phyloP scores from a whole-genome alignment of 441 rosid genomes.

The Hura crepitans region DNA sequence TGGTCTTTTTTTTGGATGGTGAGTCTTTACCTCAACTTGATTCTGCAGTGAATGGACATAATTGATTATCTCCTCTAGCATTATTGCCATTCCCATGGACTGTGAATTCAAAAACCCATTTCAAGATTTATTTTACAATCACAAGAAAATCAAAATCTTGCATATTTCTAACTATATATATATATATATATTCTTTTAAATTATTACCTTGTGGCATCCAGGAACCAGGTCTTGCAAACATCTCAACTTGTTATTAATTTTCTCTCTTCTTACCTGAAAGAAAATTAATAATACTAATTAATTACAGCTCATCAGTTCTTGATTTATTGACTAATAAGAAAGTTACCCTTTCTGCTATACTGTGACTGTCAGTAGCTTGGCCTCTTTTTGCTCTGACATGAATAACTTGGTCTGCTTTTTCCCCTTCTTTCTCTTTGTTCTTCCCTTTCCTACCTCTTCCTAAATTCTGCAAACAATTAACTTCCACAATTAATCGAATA shows the following conservation, averaged over 20 bases:
- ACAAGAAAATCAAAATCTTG: background rate
- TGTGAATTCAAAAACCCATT: slow-evolving; percentile 27
- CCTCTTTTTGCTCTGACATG: slow-evolving; percentile 60
- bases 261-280: slow-evolving; percentile 53
- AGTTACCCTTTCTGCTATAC: slow-evolving; percentile 53
- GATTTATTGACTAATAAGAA: background rate
- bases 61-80: slow-evolving; percentile 61
- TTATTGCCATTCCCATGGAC: slow-evolving; percentile 70
- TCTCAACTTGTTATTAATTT: slow-evolving; percentile 48
- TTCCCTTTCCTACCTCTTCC: slow-evolving; percentile 33
- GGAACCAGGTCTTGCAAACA: slow-evolving; percentile 55
- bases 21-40: slow-evolving; percentile 52
- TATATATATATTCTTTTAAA: background rate
- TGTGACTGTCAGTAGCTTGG: slow-evolving; percentile 58
- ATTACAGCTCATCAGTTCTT: background rate
- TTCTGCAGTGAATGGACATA: slow-evolving; percentile 61
- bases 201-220: slow-evolving; percentile 49
- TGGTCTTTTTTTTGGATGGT: background rate
- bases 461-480: slow-evolving; percentile 19
- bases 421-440: slow-evolving; percentile 24
- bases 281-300: background rate
- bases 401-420: slow-evolving; percentile 34
- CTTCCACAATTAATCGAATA: background rate
- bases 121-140: background rate
- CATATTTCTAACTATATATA: background rate